Conservation (phyloP, 2,329 filamentous ascomycete species). For the Hymenoscyphus albidus region DNA sequence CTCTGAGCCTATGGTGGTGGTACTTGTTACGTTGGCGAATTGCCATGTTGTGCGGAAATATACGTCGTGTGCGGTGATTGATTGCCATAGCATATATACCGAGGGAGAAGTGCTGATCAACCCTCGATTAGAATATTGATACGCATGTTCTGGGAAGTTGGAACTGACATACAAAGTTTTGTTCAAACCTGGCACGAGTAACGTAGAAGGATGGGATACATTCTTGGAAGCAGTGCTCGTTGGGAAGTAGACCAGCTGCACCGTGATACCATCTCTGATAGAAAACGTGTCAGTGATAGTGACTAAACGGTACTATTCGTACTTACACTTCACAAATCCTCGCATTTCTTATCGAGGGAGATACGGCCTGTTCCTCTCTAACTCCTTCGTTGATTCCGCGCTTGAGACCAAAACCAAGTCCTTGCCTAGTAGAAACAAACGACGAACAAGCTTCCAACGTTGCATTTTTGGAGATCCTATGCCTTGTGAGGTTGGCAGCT, state of each 20-base stretch:
- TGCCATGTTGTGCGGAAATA: background rate
- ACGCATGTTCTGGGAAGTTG: background rate
- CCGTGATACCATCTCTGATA: background rate
- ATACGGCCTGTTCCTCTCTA: background rate
- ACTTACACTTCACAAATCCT: background rate
- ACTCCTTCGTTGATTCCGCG: background rate
- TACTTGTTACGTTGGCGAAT: background rate
- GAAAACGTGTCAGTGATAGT: background rate
- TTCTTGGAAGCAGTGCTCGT: background rate
- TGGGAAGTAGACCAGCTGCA: background rate
- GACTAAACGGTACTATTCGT: background rate
- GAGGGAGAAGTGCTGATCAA: background rate
- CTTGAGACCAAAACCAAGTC: background rate
- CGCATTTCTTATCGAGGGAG: background rate
- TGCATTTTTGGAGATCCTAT: background rate
- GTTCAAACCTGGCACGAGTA: background rate
- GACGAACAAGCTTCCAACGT: background rate
- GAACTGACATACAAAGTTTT: background rate
- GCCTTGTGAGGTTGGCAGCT: background rate
- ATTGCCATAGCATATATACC: background rate
- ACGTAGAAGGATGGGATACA: background rate
- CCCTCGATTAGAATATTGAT: background rate
- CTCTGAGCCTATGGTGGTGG: no score
- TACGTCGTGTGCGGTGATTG: background rate
- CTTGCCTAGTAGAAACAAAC: background rate